Conservation (phyloP, 176 grass and related monocot species). For the Juncus inflexus region DNA sequence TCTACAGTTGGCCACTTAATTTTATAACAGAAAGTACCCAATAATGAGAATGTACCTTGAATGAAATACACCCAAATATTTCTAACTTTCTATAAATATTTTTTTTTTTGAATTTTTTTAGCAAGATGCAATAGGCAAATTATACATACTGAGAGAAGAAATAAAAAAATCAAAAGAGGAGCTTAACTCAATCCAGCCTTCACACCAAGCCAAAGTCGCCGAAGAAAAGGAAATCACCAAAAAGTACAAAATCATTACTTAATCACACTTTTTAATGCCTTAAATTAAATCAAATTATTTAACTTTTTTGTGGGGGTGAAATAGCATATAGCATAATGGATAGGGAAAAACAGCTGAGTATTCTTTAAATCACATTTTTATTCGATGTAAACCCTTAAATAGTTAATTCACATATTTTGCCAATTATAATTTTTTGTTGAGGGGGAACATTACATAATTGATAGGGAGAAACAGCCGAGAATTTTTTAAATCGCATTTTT, state of each 20-base stretch:
- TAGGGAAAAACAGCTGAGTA: too few species aligned
- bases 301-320: slow-evolving; percentile 26
- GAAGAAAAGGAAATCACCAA: slow-evolving; percentile 92
- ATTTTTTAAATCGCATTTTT: too few species aligned
- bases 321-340: slow-evolving; percentile 31
- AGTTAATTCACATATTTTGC: too few species aligned
- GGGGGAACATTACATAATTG: too few species aligned
- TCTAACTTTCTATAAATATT: background rate
- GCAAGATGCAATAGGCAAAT: slow-evolving; percentile 76
- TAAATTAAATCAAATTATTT: background rate
- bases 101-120: slow-evolving; percentile 27
- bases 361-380: too few species aligned
- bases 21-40: too few species aligned
- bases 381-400: too few species aligned
- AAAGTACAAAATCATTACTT: slow-evolving; percentile 40
- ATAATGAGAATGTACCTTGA: too few species aligned
- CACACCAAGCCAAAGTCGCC: slow-evolving; percentile 67
- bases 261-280: background rate
- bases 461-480: too few species aligned
- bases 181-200: slow-evolving; percentile 67
- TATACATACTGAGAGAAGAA: slow-evolving; percentile 66
- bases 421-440: too few species aligned
- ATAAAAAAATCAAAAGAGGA: slow-evolving; percentile 84
- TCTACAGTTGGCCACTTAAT: too few species aligned
- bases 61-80: too few species aligned